Base-by-base conservation (phyloP, 257 asterid species). In the Datura wrightii region DNA sequence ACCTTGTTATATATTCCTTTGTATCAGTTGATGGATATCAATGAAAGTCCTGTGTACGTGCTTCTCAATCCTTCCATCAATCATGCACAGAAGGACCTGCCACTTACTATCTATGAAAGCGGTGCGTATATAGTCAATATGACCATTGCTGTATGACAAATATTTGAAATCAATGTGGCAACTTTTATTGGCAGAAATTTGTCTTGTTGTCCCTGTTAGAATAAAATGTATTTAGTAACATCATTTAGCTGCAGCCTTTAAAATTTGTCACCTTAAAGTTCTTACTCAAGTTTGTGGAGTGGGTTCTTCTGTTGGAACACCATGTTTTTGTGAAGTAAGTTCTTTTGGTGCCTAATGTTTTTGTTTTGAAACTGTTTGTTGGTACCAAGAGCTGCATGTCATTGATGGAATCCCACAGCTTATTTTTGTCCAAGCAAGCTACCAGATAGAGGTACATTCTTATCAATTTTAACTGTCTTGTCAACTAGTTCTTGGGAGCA, bases 351-450 rank as follows among this genome's bases (percentile, higher is more conserved):
- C 6, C 80, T 74, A 48, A 74, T 74, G 37, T 74, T 24, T 72
- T 46, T 48, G 42, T 74, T 74, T 74, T 74, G 80, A 84, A 84
- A 84, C 82, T 86, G 39, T 83, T 89, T 79, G 50, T 87, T 67
- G 86, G 86, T 85, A 86, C 86, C 84, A 87, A 94, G 99, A 94
- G 92, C 55, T 96, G 90, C 99, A 96, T 34, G 94, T 96, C 83
- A 93, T 96, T 85, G 99, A 96, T 91, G 97, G 97, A 85, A 89
- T 86, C 87, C 99, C 99, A 18, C 99, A 96, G 85, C 97, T 94
- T 83, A 94, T 96, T 84, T 96, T 96, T 88, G 98, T 93, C 78
- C 97, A 79, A 79, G 93, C 98, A 79, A 93, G 96, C 92, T 94
- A 96, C 91, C 92, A 95, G 52, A 94, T 93, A 53, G 99, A 96